Base-by-base conservation (phyloP, 2,329 filamentous ascomycete genomes). In the Hawksworthiomyces lignivorus region DNA sequence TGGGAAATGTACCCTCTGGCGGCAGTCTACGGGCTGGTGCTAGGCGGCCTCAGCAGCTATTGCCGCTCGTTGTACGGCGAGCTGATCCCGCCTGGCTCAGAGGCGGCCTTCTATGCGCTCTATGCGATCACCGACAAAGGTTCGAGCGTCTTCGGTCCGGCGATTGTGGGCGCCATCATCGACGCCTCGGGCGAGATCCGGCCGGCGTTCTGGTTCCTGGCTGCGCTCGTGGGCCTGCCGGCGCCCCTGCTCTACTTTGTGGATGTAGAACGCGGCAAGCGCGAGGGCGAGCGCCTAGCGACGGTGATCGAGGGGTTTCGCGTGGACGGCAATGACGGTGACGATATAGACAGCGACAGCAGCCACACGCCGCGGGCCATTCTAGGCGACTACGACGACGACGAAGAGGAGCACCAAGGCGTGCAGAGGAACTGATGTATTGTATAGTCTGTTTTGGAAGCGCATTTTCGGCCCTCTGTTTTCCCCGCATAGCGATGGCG, bases 81-180 rank as follows among this genome's bases (percentile, higher is more conserved):
- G 61, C 72, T 98, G 43, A 94, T 98, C 42, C 92, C 92, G 2
- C 87, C 87, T 0, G 92, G 92, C 4, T 94, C 84, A 22, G 92
- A 98, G 63, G 89, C 92, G 0, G 89, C 90, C 0, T 98, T 98
- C 58, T 98, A 94, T 58, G 89, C 90, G 0, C 70, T 98, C 2
- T 98, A 97, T 58, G 92, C 92, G 27, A 96, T 97, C 49, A 97
- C 92, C 2, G 92, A 98, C 61, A 98, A 98, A 62, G 89, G 90
- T 1, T 92, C 85, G 18, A 94, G 86, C 57, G 72, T 97, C 3
- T 96, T 98, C 61, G 92, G 92, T 0, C 92, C 92, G 0, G 84
- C 87, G 1, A 90, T 98, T 57, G 92, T 98, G 1, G 92, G 89
- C 1, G 79, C 81, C 11, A 95, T 98, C 50, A 95, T 92, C 11